Evolutionary conservation across 2,329 filamentous ascomycete species (phyloP), one percentile per base, ranked within the genome.

Genomic region (Akanthomyces muscarius): DNA sequence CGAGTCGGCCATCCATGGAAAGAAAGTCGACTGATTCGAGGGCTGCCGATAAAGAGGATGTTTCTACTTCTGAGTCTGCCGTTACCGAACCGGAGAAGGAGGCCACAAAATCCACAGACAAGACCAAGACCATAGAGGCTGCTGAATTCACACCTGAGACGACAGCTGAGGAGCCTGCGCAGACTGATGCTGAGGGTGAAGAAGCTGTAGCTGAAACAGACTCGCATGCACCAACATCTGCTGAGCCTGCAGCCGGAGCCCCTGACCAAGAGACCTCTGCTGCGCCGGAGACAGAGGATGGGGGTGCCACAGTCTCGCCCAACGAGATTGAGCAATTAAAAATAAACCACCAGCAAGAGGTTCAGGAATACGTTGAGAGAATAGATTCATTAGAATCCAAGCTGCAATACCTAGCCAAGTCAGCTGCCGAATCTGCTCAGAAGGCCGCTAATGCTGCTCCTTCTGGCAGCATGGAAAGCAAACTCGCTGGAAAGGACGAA

Each of bases 301-400:
- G 45, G 16, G 50, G 33, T 36, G 42, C 21, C 8, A 25, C 56
- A 13, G 23, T 54, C 33, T 18, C 36, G 8, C 18, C 36, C 5
- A 45, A 55, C n/a, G 56, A 59, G 55, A 23, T 71, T 23, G 69
- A 70, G 16, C 68, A 69, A n/a, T 60, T 68, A 41, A 72, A 69
- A 50, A 54, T 63, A 7, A 66, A 64, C 65, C 86, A 91, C 67
- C 89, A 94, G 63, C 91, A 95, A 69, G 95, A 98, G 72, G 83
- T 92, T 47, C 87, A 95, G 69, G 84, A 83, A 55, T 91, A 97
- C 66, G 83, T 94, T 7, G 95, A 99, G 75, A 87, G 90, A 42
- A 95, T 97, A 62, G 95, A 99, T 78, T 90, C 93, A 4, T 78
- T 99, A 1, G 91, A 98, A 73, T 87, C 92, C 7, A 98, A 99